phyloP scores from a whole-genome alignment of 176 grass and related monocot species.

The Phoenix dactylifera region DNA sequence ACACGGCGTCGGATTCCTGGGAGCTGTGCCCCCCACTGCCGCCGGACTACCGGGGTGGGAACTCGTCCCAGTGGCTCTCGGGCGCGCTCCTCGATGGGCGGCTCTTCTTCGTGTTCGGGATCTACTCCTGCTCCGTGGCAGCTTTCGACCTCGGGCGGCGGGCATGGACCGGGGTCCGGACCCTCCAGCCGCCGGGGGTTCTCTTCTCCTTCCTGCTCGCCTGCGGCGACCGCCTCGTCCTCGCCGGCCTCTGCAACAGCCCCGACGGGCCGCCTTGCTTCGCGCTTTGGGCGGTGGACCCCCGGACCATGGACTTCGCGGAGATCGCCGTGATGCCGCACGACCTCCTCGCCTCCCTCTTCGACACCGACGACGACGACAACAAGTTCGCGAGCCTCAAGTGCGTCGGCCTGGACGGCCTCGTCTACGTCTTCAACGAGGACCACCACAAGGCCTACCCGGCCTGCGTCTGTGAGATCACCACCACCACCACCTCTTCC shows the following conservation, averaged over 20 bases:
- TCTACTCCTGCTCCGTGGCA: slow-evolving; percentile 30
- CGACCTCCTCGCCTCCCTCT: slow-evolving; percentile 26
- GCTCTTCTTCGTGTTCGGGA: slow-evolving; percentile 35
- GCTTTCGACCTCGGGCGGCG: slow-evolving; percentile 39
- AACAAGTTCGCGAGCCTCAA: slow-evolving; percentile 36
- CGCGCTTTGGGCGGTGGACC: slow-evolving; percentile 41
- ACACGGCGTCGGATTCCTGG: slow-evolving; percentile 8
- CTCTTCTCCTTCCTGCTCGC: slow-evolving; percentile 37
- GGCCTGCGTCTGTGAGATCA: slow-evolving; percentile 38
- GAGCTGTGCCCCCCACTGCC: slow-evolving; percentile 36
- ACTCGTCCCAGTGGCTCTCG: slow-evolving; percentile 45
- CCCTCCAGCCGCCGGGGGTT: slow-evolving; percentile 21
- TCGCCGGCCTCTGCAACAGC: slow-evolving; percentile 15
- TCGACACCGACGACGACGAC: slow-evolving; percentile 37
- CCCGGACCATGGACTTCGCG: slow-evolving; percentile 2
- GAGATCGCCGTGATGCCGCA: slow-evolving; percentile 35
- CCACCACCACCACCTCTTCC: neutral
- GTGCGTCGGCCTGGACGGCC: slow-evolving; percentile 47
- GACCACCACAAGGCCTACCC: slow-evolving; percentile 40
- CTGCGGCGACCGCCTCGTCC: slow-evolving; percentile 21
- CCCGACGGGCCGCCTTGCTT: slow-evolving; percentile 9
- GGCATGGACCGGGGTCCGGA: slow-evolving; percentile 19
- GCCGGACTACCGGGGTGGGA: slow-evolving; percentile 24
- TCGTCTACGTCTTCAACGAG: slow-evolving; percentile 45
- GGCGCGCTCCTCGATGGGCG: slow-evolving; percentile 21